Evolutionary conservation across 2,329 filamentous ascomycete genomes (phyloP).

Genomic region (Tolypocladium endophyticum): DNA sequence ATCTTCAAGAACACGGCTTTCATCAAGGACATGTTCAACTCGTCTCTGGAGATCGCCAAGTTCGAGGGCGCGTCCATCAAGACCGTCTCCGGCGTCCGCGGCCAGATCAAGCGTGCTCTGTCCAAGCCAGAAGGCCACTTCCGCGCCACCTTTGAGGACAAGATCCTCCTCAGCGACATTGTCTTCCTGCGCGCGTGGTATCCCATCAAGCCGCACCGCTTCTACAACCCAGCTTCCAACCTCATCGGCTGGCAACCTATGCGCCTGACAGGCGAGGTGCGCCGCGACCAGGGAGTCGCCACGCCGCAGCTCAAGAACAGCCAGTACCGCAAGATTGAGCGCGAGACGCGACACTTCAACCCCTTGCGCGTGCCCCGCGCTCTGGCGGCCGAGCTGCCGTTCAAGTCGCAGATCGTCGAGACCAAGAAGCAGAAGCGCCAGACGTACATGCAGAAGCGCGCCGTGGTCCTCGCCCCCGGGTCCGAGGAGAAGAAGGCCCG

Average conservation of each 20-base stretch:
- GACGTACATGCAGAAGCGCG: constrained; percentile 92
- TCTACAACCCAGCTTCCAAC: constrained; percentile 95
- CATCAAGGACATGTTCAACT: constrained; percentile 97
- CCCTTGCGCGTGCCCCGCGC: constrained; percentile 65
- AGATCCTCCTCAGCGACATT: constrained; percentile 92
- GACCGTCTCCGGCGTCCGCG: constrained; percentile 89
- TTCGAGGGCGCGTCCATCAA: constrained; percentile 95
- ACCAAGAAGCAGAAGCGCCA: constrained; percentile 70
- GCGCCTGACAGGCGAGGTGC: constrained; percentile 88
- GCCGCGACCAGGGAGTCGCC: constrained; percentile 60
- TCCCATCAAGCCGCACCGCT: constrained; percentile 85
- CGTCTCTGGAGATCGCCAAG: constrained; percentile 87
- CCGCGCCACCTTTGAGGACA: constrained; percentile 97
- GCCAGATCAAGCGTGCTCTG: constrained; percentile 93
- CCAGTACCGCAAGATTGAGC: constrained; percentile 64
- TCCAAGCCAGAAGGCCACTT: constrained; percentile 92
- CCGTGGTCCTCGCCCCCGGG: constrained; percentile 67
- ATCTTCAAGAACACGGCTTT: constrained; percentile 99
- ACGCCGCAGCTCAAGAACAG: constrained; percentile 78
- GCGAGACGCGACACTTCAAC: constrained; percentile 66
- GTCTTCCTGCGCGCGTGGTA: constrained; percentile 97
- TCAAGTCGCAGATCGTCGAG: constrained; percentile 78
- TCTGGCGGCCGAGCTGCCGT: constrained; percentile 76
- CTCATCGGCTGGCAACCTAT: constrained; percentile 87
- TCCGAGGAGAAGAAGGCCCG: constrained; percentile 85